Conservation (phyloP, 495 filamentous ascomycete species). For the Thozetella sp. region DNA sequence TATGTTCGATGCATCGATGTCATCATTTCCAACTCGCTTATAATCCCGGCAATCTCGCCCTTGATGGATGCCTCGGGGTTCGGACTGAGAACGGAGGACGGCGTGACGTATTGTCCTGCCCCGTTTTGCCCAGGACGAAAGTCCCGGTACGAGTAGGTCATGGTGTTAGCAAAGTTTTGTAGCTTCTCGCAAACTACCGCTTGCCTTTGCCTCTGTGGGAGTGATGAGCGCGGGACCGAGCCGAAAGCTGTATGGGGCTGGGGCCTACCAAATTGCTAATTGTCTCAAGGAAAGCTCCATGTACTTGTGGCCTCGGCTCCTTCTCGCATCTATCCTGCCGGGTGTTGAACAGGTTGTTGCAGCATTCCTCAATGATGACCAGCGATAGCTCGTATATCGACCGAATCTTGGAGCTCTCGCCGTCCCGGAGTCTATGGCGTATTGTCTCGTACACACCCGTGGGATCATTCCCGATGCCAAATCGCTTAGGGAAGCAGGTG, state of each 20-base stretch:
- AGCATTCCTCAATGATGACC: slow-evolving; percentile 63
- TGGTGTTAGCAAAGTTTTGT: too few relatives aligned
- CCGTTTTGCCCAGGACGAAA: too few relatives aligned
- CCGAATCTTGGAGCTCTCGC: slow-evolving; percentile 44
- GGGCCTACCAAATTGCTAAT: not conserved
- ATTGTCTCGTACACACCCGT: not conserved
- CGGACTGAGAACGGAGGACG: too few relatives aligned
- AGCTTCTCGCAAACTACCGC: too few relatives aligned
- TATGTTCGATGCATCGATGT: too few relatives aligned
- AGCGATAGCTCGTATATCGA: slow-evolving; percentile 63
- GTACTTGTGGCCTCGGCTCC: slow-evolving; percentile 31
- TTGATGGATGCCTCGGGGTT: too few relatives aligned
- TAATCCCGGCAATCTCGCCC: too few relatives aligned
- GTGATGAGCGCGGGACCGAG: not conserved
- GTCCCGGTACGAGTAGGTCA: too few relatives aligned
- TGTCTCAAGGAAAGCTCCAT: not conserved
- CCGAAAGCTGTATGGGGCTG: not conserved
- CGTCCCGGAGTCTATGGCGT: too few relatives aligned
- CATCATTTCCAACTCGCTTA: too few relatives aligned
- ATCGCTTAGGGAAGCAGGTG: slow-evolving; percentile 64
- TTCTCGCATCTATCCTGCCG: slow-evolving; percentile 15
- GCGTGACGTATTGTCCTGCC: too few relatives aligned
- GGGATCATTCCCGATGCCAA: slow-evolving; percentile 31
- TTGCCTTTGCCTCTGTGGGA: not conserved
- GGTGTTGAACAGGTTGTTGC: slow-evolving; percentile 55